Base-by-base conservation (phyloP, 805 yeast genomes). In the Myxozyma udenii region DNA sequence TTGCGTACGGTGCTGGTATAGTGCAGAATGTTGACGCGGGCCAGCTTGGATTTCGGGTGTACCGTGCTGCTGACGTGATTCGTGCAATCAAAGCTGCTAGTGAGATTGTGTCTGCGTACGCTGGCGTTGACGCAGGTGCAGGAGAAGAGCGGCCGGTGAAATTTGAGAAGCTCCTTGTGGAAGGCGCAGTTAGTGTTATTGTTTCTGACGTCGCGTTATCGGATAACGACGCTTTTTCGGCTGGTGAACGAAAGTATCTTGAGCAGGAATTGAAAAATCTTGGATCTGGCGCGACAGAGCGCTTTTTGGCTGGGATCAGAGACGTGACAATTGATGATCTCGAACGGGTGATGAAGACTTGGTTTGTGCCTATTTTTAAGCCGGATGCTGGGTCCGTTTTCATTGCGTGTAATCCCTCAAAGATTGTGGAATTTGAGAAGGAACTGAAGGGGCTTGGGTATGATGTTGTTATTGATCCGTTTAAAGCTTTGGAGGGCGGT, bases 1-100 rank as follows among this genome's bases (percentile, higher is more conserved):
- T 87, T 39, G 97, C 97, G 0, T 93, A 93, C 67, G 97, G 96
- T 35, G 93, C 91, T 1, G 74, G 72, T 48, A 74, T 87, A 60
- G 64, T 74, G 40, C 74, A 79, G 43, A 76, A 77, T 55, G 64
- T 78, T 11, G 96, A 88, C 60, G 70, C 78, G 37, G 91, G 95
- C 2, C 78, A 76, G 47, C 68, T 91, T 56, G 74, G 75, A 3
- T 87, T 83, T 62, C 76, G 74, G 41, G 76, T 91, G 18, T 86
- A 87, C 62, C 78, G 96, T 56, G 96, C 95, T 12, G 79, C 95
- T 1, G 97, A 93, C 67, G 80, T 86, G 1, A 73, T 78, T 48
- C 79, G 81, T 56, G 84, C 85, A 4, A 68, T 71, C 32, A 32
- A 44, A 36, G 43, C 39, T 4, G 75, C 81, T 18, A 79, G 79